Evolutionary conservation across 2,329 filamentous ascomycete species (phyloP), one percentile per base, ranked within the genome.

Genomic region (Xylaria sp.): DNA sequence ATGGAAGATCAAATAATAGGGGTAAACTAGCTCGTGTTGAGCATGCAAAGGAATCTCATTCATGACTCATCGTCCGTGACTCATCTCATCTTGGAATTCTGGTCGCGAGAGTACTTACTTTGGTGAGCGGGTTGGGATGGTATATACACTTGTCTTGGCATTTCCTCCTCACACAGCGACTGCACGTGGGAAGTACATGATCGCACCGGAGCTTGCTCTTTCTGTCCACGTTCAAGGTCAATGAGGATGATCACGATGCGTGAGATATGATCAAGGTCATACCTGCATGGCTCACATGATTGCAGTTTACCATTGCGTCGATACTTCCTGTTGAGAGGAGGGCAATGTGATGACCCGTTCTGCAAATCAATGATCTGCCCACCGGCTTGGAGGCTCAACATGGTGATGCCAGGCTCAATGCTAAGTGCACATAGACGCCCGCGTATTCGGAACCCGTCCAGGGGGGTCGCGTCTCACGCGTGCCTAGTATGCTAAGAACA

Each of bases 301-400:
- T 74, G 72, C 30, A 74, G 57, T 63, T 73, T 74, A 13, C 72
- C 71, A 60, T 74, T 74, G 18, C 72, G 69, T 49, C 72, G 66
- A 52, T 74, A 73, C 55, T 67, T 73, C 34, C 66, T 67, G 10
- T 69, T 72, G 46, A 73, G 56, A 53, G 57, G 52, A 37, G 55
- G 53, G 37, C 60, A 62, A 34, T 61, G 65, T 23, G 64, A 62
- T 23, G 65, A 18, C 7, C 52, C 47, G 51, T 60, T 53, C 46
- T 66, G 64, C 59, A 70, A 62, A 60, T 70, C 65, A 61, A 70
- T 65, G 52, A 70, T 69, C 59, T 67, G 69, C 34, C 69, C 69
- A 35, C 69, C 69, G 18, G 57, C 48, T 54, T 65, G 65, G 46
- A 54, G 65, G 59, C 59, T 67, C 67, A 69, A 67, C 54, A 53